Conservation (phyloP, 352 stramenopile genomes). For the Phytophthora capsici region DNA sequence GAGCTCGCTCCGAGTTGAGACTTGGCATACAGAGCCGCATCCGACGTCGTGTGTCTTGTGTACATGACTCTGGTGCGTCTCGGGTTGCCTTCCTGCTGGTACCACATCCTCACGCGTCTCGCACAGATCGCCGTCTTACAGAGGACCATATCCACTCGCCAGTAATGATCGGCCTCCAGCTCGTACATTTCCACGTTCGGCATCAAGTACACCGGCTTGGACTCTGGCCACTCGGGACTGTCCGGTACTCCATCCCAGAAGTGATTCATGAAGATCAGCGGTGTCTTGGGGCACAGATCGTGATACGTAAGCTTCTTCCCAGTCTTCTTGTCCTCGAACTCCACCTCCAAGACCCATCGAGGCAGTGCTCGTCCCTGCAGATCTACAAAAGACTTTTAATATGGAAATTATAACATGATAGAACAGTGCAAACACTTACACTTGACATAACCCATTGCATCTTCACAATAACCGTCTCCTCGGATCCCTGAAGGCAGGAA, state of each 20-base stretch:
- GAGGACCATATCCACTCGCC: constrained; percentile 52
- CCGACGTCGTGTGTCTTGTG: constrained; percentile 51
- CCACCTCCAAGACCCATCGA: constrained; percentile 47
- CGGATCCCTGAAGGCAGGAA: constrained; percentile 58
- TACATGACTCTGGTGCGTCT: constrained; percentile 48
- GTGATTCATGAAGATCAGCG: constrained; percentile 67
- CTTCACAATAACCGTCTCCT: constrained; percentile 73
- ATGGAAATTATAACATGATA: not conserved
- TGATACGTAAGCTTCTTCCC: constrained; percentile 49
- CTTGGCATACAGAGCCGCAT: constrained; percentile 43
- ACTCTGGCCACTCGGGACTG: constrained; percentile 35
- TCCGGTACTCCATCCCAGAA: constrained; percentile 50
- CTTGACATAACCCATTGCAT: constrained; percentile 73
- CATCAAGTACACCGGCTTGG: constrained; percentile 58
- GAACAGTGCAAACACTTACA: constrained; percentile 38
- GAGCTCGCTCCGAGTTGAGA: constrained; percentile 8
- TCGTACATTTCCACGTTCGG: constrained; percentile 68
- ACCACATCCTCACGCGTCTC: constrained; percentile 50
- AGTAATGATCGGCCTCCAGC: constrained; percentile 49
- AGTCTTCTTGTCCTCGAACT: constrained; percentile 43
- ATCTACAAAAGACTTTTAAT: constrained; percentile 27
- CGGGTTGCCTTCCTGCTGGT: constrained; percentile 57
- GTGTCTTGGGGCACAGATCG: constrained; percentile 59
- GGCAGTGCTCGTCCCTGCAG: constrained; percentile 55
- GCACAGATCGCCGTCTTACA: constrained; percentile 64